Conservation (phyloP, 306 rosid species). For the Aeschynomene evenia region DNA sequence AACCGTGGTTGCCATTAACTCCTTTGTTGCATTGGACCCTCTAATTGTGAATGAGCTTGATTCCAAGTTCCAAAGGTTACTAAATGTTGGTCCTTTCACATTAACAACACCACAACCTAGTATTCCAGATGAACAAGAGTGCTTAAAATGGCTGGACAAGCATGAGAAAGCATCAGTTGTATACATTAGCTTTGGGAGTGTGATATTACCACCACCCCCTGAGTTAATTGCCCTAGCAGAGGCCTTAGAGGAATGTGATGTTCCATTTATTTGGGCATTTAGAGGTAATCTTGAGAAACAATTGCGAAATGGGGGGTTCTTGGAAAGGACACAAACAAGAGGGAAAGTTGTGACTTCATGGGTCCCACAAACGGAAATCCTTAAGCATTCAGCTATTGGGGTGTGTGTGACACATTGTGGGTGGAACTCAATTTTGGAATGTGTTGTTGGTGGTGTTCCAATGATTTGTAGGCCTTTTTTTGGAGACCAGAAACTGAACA, state of each 20-base stretch:
- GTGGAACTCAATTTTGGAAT: slow-evolving; percentile 68
- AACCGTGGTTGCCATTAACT: slow-evolving; percentile 60
- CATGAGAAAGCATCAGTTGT: slow-evolving; percentile 47
- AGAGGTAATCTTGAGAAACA: slow-evolving; percentile 42
- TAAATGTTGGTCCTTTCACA: slow-evolving; percentile 67
- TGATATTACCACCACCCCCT: slow-evolving; percentile 49
- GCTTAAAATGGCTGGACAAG: slow-evolving; percentile 55
- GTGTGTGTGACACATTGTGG: slow-evolving; percentile 64
- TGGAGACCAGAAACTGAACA: slow-evolving; percentile 59
- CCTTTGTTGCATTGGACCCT: slow-evolving; percentile 43
- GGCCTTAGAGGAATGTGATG: slow-evolving; percentile 45
- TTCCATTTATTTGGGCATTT: slow-evolving; percentile 63
- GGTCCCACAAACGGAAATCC: slow-evolving; percentile 57
- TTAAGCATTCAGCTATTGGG: slow-evolving; percentile 44
- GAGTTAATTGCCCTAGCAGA: slow-evolving; percentile 51
- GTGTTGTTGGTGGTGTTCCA: slow-evolving; percentile 61
- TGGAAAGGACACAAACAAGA: slow-evolving; percentile 15
- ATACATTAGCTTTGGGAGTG: slow-evolving; percentile 65
- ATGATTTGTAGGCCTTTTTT: slow-evolving; percentile 62
- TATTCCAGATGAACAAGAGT: slow-evolving; percentile 33
- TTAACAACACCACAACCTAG: slow-evolving; percentile 31
- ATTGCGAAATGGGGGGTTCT: slow-evolving; percentile 44
- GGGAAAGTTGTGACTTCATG: slow-evolving; percentile 64
- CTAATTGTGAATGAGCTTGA: slow-evolving; percentile 27
- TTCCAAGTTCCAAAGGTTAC: slow-evolving; percentile 29